A percentile compares a stretch with the other conserved stretches of the same genome.
Conservation (phyloP, 257 asterid species). For the Lycium ferocissimum region DNA sequence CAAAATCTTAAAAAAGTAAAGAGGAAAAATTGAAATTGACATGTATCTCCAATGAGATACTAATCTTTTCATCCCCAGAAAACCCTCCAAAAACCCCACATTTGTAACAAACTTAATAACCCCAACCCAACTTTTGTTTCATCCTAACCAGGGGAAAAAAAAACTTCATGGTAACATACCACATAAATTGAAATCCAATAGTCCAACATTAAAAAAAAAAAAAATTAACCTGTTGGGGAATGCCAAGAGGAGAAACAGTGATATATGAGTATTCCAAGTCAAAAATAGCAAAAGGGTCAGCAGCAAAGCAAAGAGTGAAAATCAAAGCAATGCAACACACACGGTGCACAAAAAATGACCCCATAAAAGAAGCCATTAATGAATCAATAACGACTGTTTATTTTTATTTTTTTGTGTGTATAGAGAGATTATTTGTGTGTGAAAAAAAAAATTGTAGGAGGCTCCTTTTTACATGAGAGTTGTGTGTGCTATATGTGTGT, state of each 20-base stretch:
- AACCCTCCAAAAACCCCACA: not conserved
- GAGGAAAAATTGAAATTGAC: not conserved
- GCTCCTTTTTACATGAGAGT: not conserved
- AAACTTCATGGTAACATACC: not conserved
- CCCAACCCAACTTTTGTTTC: not conserved
- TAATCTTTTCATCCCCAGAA: not conserved
- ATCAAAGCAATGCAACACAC: constrained; percentile 48
- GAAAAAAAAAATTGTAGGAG: not conserved
- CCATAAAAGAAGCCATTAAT: constrained; percentile 36
- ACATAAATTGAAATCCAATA: not conserved
- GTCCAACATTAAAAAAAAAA: not conserved
- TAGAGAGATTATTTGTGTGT: not conserved
- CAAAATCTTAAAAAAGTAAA: not conserved
- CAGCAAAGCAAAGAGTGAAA: constrained; percentile 53
- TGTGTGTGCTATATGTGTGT: not conserved
- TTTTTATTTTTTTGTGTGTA: not conserved
- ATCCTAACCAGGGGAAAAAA: not conserved
- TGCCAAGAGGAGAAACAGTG: constrained; percentile 90
- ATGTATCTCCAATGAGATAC: not conserved
- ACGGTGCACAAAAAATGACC: constrained; percentile 3
- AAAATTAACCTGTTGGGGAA: constrained; percentile 80
- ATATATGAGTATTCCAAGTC: constrained; percentile 74
- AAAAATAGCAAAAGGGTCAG: constrained; percentile 69
- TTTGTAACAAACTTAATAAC: not conserved
- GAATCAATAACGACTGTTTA: not conserved